These are phyloP conservation scores for Plasmodium cynomolgi DNA, from an alignment of 169 alveolate species.

Conservation along the genomic window DNA sequence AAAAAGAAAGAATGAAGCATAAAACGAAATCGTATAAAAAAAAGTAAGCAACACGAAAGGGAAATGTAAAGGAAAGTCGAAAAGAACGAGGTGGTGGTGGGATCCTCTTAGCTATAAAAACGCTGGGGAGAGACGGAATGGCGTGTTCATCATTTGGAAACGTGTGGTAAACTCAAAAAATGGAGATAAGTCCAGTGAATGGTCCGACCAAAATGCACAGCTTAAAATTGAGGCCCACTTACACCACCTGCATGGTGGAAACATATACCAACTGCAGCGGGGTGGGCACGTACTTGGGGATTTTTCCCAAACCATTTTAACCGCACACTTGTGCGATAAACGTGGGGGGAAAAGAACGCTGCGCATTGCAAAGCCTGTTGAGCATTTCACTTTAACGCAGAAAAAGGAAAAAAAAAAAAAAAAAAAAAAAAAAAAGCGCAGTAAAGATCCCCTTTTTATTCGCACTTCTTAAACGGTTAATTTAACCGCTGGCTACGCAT, in stretches of 20 bases:
- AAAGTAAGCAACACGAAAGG: background rate
- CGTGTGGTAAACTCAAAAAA: background rate
- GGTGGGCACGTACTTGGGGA: background rate
- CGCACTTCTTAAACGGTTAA: background rate
- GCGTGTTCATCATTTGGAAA: background rate
- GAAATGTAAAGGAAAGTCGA: background rate
- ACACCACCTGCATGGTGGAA: background rate
- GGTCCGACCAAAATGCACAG: background rate
- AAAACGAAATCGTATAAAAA: background rate
- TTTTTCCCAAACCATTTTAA: background rate
- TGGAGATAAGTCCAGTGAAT: background rate
- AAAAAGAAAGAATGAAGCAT: conserved; percentile 2
- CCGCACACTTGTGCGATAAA: background rate
- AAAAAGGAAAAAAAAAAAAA: background rate
- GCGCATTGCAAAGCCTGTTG: background rate
- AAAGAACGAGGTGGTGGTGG: background rate
- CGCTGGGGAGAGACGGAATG: background rate
- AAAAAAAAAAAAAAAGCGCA: background rate
- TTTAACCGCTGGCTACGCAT: background rate
- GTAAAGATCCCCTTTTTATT: background rate
- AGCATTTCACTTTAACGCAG: background rate
- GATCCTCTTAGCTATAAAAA: background rate
- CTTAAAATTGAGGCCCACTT: background rate
- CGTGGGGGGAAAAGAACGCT: background rate
- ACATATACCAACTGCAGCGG: background rate